Percentiles rank a stretch among this genome's conserved stretches.
Conservation (phyloP, 257 asterid species). For the Lycium ferocissimum region DNA sequence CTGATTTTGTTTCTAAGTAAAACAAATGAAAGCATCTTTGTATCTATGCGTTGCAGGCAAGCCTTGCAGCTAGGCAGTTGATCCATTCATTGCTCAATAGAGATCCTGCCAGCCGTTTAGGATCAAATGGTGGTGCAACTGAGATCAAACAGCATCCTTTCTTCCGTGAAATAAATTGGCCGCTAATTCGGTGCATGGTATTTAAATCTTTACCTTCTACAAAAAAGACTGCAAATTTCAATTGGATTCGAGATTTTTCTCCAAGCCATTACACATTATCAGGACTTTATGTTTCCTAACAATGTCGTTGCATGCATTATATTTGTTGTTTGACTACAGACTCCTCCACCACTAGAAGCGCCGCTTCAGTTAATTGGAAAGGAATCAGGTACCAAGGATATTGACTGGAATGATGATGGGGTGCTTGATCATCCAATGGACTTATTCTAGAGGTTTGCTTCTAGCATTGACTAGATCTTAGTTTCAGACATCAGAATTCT, state of each 20-base stretch:
- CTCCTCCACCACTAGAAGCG: conserved; percentile 80
- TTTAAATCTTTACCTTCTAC: not conserved
- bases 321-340: conserved; percentile 50
- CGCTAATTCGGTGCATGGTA: conserved; percentile 96
- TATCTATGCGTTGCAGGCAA: conserved; percentile 56
- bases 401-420: conserved; percentile 80
- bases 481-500: conserved; percentile 8
- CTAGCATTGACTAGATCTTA: not conserved
- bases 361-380: conserved; percentile 77
- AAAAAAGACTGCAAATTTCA: not conserved
- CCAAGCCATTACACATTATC: not conserved
- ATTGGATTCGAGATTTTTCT: conserved; percentile 5
- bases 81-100: conserved; percentile 74
- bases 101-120: conserved; percentile 85
- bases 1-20: not conserved
- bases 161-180: conserved; percentile 88
- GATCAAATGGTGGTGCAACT: conserved; percentile 86
- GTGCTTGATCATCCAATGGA: conserved; percentile 74
- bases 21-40: not conserved
- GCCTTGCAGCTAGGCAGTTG: conserved; percentile 82
- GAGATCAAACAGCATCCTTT: conserved; percentile 91
- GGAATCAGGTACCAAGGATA: conserved; percentile 60
- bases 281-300: conserved; percentile 12
- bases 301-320: not conserved
- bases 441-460: conserved; percentile 62